Evolutionary conservation across 2,329 filamentous ascomycete genomes (phyloP), one percentile per base, ranked within the genome.

Genomic region (Taxawa tesnikishii): DNA sequence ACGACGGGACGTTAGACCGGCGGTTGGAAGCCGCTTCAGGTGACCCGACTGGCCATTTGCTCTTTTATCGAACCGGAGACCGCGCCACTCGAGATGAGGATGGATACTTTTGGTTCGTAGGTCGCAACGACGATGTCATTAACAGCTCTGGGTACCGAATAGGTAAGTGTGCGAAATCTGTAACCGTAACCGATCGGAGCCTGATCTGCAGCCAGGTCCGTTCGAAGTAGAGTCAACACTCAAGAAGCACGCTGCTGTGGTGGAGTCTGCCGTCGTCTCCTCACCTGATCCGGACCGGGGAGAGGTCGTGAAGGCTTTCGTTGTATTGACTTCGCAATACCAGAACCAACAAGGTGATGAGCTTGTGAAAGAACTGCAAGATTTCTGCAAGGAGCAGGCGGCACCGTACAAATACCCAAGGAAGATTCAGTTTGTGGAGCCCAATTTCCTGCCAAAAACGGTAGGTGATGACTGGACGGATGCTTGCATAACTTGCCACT

Each of bases 221-320:
- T 60, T 60, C 38, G 57, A 60, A 46, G 53, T 60, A 18, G 57
- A 60, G 39, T 59, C 55, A 3, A 55, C 54, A 4, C 44, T 60
- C 8, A 58, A 60, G 40, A 44, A 54, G 13, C 56, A 60, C 38
- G 48, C 53, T 3, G 48, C 47, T 3, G 54, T 60, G 6, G 48
- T 56, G 14, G 56, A 60, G 35, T 57, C 53, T 14, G 56, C 57
- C 1, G 56, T 60, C 7, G 54, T 60, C 1, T 50, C 55, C 4
- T 58, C 55, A 2, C 56, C 56, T 2, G 56, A 60, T 32, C 32
- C 46, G 8, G 40, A 43, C 1, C 43, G 57, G 19, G 54, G 55
- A 6, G 56, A 60, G 33, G 54, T 59, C 12, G 56, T 60, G 14
- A 60, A 60, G 30, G 57, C 56, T 0, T 60, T 60, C 34, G 41